A percentile compares a stretch with the other conserved stretches of the same genome.
These are phyloP conservation scores for Saccharomycopsis amapae DNA, from an alignment of 805 yeast genomes.

Conservation along the genomic window DNA sequence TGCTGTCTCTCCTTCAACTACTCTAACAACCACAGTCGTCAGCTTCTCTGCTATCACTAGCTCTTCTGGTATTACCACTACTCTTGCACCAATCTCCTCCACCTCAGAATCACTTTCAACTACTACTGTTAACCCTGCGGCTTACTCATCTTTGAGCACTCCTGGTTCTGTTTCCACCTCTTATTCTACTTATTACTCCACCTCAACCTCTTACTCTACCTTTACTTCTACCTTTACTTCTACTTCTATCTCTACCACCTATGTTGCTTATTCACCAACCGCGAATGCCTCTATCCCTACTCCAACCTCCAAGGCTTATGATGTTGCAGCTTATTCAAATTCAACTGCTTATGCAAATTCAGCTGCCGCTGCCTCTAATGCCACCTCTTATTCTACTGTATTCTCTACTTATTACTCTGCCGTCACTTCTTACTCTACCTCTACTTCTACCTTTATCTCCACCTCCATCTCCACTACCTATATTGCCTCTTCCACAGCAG, in stretches of 20 bases:
- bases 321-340: background rate
- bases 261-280: conserved; percentile 2
- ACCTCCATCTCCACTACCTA: background rate
- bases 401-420: background rate
- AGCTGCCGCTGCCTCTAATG: background rate
- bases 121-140: background rate
- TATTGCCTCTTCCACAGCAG: conserved; percentile 1
- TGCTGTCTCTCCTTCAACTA: conserved; percentile 1
- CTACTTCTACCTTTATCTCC: conserved; percentile 3
- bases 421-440: background rate
- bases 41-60: conserved; percentile 9
- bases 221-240: conserved; percentile 8
- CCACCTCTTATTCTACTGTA: conserved; percentile 3
- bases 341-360: background rate
- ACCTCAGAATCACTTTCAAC: background rate
- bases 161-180: conserved; percentile 3
- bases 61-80: conserved; percentile 6
- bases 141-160: conserved; percentile 4
- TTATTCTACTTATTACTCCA: background rate
- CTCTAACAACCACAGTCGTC: conserved; percentile 8
- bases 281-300: conserved; percentile 4
- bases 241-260: conserved; percentile 4
- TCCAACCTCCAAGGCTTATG: background rate
- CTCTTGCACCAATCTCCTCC: conserved; percentile 1
- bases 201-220: conserved; percentile 6